phyloP scores from a whole-genome alignment of 495 filamentous ascomycete species.

The Trichocladium uniseriatum region DNA sequence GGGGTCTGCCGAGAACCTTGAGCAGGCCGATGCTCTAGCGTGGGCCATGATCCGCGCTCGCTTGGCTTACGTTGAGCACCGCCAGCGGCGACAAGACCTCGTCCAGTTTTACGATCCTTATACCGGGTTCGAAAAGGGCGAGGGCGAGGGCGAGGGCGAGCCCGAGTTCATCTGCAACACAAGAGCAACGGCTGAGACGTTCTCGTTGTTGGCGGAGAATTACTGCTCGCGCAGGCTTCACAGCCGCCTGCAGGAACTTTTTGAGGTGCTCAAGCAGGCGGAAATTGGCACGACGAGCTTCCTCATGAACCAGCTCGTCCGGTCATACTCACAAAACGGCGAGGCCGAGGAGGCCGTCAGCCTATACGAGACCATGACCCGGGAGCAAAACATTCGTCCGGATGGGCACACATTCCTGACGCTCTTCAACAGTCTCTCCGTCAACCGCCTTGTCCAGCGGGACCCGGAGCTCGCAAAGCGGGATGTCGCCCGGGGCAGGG shows the following conservation, averaged over 20 bases:
- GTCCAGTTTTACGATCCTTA: constrained; percentile 11
- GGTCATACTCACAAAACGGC: constrained; percentile 46
- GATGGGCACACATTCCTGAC: constrained; percentile 62
- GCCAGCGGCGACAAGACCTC: constrained; percentile 11
- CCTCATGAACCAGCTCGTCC: constrained; percentile 68
- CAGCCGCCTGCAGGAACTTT: constrained; percentile 47
- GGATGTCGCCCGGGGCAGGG: constrained; percentile 42
- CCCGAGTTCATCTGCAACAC: constrained; percentile 28
- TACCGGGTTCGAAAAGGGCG: constrained; percentile 18
- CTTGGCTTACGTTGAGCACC: constrained; percentile 45
- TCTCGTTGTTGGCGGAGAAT: constrained; percentile 62
- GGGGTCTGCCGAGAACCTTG: constrained; percentile 39
- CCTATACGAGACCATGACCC: constrained; percentile 42
- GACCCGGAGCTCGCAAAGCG: constrained; percentile 31
- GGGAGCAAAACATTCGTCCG: constrained; percentile 37
- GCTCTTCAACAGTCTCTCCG: constrained; percentile 48
- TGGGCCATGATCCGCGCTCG: constrained; percentile 68
- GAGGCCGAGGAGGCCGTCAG: constrained; percentile 43
- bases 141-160: constrained; percentile 23
- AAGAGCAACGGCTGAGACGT: constrained; percentile 62
- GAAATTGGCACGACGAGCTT: constrained; percentile 57
- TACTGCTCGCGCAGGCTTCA: constrained; percentile 54
- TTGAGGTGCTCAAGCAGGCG: constrained; percentile 45
- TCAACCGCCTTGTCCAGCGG: constrained; percentile 37
- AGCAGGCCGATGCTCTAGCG: constrained; percentile 59